Conservation (phyloP, 2,329 filamentous ascomycete species). For the Epichloe gansuensis region DNA sequence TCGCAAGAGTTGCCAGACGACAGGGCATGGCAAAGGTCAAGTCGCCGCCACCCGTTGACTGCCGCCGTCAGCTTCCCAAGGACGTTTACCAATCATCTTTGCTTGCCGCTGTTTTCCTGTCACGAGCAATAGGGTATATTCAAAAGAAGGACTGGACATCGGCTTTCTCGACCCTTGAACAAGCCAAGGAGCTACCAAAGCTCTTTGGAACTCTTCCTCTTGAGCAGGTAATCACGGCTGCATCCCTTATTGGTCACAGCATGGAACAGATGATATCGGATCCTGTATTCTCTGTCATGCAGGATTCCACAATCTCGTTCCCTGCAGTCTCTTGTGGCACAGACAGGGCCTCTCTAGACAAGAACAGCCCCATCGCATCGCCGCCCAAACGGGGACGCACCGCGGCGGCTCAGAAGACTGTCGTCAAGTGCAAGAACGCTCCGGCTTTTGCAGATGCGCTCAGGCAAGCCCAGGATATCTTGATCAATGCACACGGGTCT, state of each 20-base stretch:
- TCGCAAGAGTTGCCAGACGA: constrained; percentile 10
- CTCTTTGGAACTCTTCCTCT: constrained; percentile 26
- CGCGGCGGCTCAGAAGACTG: constrained; percentile 13
- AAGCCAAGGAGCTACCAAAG: constrained; percentile 32
- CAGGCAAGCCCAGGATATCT: constrained; percentile 50
- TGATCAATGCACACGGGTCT: constrained; percentile 49
- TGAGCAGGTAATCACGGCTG: constrained; percentile 51
- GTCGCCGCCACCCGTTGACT: constrained; percentile 8
- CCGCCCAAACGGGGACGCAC: constrained; percentile 21
- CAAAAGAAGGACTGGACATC: constrained; percentile 42
- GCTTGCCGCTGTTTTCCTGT: constrained; percentile 22
- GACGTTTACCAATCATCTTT: constrained; percentile 25
- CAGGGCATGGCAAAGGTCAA: constrained; percentile 8
- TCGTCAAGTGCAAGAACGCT: constrained; percentile 17
- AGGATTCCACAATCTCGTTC: constrained; percentile 84
- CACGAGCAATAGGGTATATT: constrained; percentile 31
- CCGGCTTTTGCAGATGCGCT: constrained; percentile 45
- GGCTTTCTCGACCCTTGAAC: constrained; percentile 42
- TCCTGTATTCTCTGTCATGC: constrained; percentile 76
- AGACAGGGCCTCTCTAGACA: constrained; percentile 27
- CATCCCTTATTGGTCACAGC: constrained; percentile 54
- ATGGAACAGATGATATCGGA: constrained; percentile 63
- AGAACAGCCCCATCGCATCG: constrained; percentile 22
- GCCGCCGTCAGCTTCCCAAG: constrained; percentile 13
- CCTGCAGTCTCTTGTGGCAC: constrained; percentile 47